Base-by-base conservation (phyloP, 306 rosid genomes). In the Betula pendula region DNA sequence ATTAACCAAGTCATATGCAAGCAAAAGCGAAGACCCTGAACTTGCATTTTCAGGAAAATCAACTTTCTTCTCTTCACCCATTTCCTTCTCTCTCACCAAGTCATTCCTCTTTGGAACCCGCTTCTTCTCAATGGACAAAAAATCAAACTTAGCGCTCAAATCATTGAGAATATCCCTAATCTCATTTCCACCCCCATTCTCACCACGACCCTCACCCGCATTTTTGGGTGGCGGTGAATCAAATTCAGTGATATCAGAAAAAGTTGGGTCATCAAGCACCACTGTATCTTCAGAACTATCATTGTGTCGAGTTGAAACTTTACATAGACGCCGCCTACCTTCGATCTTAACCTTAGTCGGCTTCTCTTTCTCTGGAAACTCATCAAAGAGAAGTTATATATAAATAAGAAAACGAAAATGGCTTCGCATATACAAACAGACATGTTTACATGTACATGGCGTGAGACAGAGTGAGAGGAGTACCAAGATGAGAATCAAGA, bases 241-340 rank as follows among this genome's bases (percentile, higher is more conserved):
- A 56, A 88, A 86, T 71, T 82, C 96, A 1, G 85, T 44, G 38
- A 84, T 71, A 19, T 72, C 86, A 31, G 78, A 80, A 76, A 87
- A 70, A 0, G 16, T 56, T 11, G 85, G 77, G 51, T 86, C 88
- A 24, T 88, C 87, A 33, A 77, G 52, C 3, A 35, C 85, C 33
- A 2, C 72, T 48, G n/a, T 58, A 45, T 84, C 70, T 24, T 75
- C 82, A 16, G 55, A 15, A 50, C 2, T 35, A 74, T 59, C 81
- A 11, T 72, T 77, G 0, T 77, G 88, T 22, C 68, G 51, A 22
- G 83, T 42, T 15, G 87, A 85, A 68, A 85, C 80, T 79, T 92
- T 95, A 82, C 96, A 94, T 11, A 94, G 90, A 47, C 97, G 97
- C 45, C 97, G 95, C 2, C 91, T 84, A 29, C 97, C 97, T 73